A percentile compares a stretch with the other conserved stretches of the same genome.
These are phyloP conservation scores for Oemleria cerasiformis DNA, from an alignment of 306 rosid genomes.

Conservation along the genomic window DNA sequence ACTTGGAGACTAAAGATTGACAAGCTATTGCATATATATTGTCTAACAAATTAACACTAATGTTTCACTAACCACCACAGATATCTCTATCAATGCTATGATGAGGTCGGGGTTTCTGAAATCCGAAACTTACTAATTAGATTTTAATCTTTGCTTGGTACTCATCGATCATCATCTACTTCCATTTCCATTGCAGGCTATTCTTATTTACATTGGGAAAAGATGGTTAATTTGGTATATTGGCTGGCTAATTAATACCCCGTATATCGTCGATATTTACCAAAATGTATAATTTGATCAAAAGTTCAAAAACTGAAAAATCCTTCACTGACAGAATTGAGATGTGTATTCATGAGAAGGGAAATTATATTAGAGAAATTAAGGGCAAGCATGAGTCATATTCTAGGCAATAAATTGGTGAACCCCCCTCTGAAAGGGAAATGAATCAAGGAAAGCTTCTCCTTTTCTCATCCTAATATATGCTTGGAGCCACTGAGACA, in stretches of 20 bases:
- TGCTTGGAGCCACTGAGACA: neutral
- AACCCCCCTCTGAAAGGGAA: neutral
- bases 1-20: conserved; percentile 27
- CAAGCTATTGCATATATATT: conserved; percentile 13
- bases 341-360: neutral
- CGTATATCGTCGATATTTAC: too few relatives aligned
- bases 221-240: too few relatives aligned
- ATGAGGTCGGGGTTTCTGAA: too few relatives aligned
- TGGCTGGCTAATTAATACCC: too few relatives aligned
- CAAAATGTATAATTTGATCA: too few relatives aligned
- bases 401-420: conserved; percentile 7
- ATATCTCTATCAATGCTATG: neutral
- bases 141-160: too few relatives aligned
- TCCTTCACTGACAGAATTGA: too few relatives aligned
- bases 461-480: neutral
- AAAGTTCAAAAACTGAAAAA: too few relatives aligned
- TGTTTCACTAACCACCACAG: neutral
- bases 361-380: neutral
- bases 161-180: too few relatives aligned
- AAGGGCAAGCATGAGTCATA: neutral
- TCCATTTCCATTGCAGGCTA: too few relatives aligned
- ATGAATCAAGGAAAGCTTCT: neutral
- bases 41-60: neutral
- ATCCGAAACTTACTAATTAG: too few relatives aligned
- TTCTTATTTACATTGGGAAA: too few relatives aligned